Evolutionary conservation across 2,329 filamentous ascomycete genomes (phyloP).

Genomic region (Saccharata proteae): DNA sequence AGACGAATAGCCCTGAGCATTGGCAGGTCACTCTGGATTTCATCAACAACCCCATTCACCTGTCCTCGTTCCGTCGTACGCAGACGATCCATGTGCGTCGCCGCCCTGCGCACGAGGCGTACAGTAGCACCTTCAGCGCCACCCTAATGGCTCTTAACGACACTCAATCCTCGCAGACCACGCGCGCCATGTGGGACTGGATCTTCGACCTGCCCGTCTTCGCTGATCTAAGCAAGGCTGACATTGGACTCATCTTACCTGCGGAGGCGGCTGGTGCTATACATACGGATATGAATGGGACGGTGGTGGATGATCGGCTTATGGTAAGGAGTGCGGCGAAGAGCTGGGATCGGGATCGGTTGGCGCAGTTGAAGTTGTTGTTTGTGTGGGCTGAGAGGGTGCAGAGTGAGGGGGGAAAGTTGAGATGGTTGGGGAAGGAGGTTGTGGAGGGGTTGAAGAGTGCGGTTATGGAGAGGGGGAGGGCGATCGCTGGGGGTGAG

Average conservation of each 20-base stretch:
- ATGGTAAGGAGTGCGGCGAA: conserved; percentile 38
- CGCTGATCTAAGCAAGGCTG: conserved; percentile 37
- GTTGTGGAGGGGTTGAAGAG: conserved; percentile 44
- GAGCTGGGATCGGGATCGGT: conserved; percentile 38
- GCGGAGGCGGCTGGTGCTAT: conserved; percentile 43
- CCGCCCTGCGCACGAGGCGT: conserved; percentile 45
- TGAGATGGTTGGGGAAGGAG: conserved; percentile 44
- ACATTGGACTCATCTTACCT: conserved; percentile 38
- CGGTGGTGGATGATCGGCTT: conserved; percentile 60
- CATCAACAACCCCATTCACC: conserved; percentile 46
- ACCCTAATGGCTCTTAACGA: conserved; percentile 64
- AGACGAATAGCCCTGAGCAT: conserved; percentile 53
- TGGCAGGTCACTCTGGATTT: conserved; percentile 79
- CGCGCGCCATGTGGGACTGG: conserved; percentile 51
- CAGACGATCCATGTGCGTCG: conserved; percentile 66
- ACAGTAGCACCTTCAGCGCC: conserved; percentile 55
- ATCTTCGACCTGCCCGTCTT: conserved; percentile 48
- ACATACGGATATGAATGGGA: conserved; percentile 42
- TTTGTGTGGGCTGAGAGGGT: conserved; percentile 53
- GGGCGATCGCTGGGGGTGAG: conserved; percentile 11
- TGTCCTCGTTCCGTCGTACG: conserved; percentile 50
- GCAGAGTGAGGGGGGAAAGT: conserved; percentile 22
- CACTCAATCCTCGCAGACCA: conserved; percentile 26
- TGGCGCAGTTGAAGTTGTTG: conserved; percentile 51
- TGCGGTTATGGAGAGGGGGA: conserved; percentile 31